Percentiles rank a stretch among this genome's conserved stretches.
phyloP scores from a whole-genome alignment of 345 rosid genomes.

The Lagerstroemia speciosa region DNA sequence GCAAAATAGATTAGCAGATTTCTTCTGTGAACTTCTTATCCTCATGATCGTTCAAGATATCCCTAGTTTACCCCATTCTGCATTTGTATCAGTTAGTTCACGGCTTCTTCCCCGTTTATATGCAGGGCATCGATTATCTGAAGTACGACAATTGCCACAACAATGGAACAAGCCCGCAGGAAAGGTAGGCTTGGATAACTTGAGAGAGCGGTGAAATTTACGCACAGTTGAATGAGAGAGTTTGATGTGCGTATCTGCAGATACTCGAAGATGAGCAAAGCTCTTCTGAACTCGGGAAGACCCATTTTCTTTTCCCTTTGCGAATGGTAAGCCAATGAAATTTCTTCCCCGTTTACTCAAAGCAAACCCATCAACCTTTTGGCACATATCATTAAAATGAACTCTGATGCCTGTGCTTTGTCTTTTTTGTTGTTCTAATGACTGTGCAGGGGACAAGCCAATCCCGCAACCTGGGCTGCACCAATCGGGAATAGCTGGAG shows the following conservation, averaged over 20 bases:
- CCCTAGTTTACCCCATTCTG: neutral
- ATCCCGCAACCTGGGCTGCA: constrained; percentile 44
- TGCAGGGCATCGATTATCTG: constrained; percentile 33
- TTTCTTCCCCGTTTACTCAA: too few species aligned
- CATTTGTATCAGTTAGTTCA: neutral
- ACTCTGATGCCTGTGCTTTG: too few species aligned
- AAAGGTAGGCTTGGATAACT: constrained; percentile 12
- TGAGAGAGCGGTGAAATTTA: neutral
- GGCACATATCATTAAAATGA: too few species aligned
- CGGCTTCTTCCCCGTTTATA: neutral
- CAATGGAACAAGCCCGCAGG: constrained; percentile 19
- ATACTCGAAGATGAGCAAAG: constrained; percentile 23
- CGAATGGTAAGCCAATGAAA: too few species aligned
- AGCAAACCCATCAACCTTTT: too few species aligned
- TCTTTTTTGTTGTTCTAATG: too few species aligned
- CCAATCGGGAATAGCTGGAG: constrained; percentile 49
- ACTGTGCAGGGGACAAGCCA: constrained; percentile 25
- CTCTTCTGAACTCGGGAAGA: constrained; percentile 23
- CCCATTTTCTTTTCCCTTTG: constrained; percentile 34
- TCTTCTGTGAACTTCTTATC: neutral
- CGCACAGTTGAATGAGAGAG: neutral
- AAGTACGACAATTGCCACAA: constrained; percentile 32
- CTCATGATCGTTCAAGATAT: neutral
- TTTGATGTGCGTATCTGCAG: constrained; percentile 1
- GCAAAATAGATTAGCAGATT: neutral